Evolutionary conservation across 2,329 filamentous ascomycete species (phyloP).

Genomic region (Stemphylium vesicarium): DNA sequence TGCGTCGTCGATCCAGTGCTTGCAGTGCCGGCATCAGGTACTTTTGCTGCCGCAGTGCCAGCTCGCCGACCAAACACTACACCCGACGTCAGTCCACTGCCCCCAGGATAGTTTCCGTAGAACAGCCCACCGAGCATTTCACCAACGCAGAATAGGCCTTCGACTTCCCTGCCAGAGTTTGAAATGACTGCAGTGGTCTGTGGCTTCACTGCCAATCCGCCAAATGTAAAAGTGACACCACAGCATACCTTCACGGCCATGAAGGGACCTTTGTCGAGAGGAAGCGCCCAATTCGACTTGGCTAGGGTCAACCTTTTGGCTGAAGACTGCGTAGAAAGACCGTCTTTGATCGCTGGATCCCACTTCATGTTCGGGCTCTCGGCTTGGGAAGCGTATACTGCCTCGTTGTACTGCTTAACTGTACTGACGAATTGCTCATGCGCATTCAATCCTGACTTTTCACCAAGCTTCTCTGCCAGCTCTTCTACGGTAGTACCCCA

Average conservation of each 20-base stretch:
- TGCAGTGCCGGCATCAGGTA: background rate
- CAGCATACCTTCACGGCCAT: slow-evolving; percentile 69
- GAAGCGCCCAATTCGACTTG: slow-evolving; percentile 72
- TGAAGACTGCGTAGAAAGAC: slow-evolving; percentile 65
- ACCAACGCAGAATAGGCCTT: slow-evolving; percentile 65
- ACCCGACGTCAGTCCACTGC: slow-evolving; percentile 66
- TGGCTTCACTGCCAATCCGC: slow-evolving; percentile 64
- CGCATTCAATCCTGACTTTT: slow-evolving; percentile 56
- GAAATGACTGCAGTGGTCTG: slow-evolving; percentile 61
- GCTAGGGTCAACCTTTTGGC: slow-evolving; percentile 53
- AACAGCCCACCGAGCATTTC: slow-evolving; percentile 66
- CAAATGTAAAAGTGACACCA: slow-evolving; percentile 73
- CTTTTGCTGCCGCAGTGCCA: slow-evolving; percentile 38
- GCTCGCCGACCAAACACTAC: slow-evolving; percentile 60
- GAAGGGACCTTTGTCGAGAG: slow-evolving; percentile 64
- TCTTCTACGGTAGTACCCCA: slow-evolving; percentile 60
- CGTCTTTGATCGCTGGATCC: slow-evolving; percentile 67
- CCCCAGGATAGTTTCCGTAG: slow-evolving; percentile 64
- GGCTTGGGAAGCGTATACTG: slow-evolving; percentile 56
- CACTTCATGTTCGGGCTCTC: slow-evolving; percentile 58
- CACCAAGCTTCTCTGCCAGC: slow-evolving; percentile 59
- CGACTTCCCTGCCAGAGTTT: slow-evolving; percentile 54
- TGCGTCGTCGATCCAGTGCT: background rate
- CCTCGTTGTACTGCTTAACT: slow-evolving; percentile 63
- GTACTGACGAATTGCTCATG: slow-evolving; percentile 58